Conservation (phyloP, 768 basidiomycete species). For the Amanita thiersii region DNA sequence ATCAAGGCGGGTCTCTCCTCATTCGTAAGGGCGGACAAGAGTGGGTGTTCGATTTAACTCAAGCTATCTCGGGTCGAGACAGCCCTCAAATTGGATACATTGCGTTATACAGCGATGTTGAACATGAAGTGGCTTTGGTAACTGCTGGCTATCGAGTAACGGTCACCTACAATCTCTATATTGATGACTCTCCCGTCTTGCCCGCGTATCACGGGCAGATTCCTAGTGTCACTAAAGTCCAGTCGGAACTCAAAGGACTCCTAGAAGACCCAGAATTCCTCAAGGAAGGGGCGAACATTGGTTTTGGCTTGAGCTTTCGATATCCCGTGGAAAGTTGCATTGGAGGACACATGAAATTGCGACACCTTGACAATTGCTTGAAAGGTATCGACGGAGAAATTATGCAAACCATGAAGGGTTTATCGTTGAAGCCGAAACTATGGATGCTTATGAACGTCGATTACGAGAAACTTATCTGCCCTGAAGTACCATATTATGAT, state of each 20-base stretch:
- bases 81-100: constrained; percentile 23
- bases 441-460: constrained; percentile 13
- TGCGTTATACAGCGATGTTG: constrained; percentile 31
- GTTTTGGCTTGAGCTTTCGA: constrained; percentile 24
- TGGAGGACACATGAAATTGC: constrained; percentile 7
- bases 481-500: not conserved
- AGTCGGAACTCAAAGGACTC: constrained; percentile 16
- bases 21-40: constrained; percentile 26
- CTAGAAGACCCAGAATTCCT: constrained; percentile 19
- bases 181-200: constrained; percentile 9
- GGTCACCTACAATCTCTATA: constrained; percentile 34
- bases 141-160: constrained; percentile 30
- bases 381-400: constrained; percentile 23
- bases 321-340: constrained; percentile 20
- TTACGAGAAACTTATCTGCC: not conserved
- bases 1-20: constrained; percentile 36
- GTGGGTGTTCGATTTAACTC: constrained; percentile 29
- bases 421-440: constrained; percentile 14
- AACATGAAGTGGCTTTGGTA: constrained; percentile 30
- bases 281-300: constrained; percentile 24
- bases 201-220: not conserved
- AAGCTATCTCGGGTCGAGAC: constrained; percentile 8
- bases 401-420: constrained; percentile 11
- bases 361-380: constrained; percentile 13
- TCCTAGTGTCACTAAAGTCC: constrained; percentile 10